Conservation (phyloP, 1,284 basidiomycete genomes). For the Flammula alnicola region DNA sequence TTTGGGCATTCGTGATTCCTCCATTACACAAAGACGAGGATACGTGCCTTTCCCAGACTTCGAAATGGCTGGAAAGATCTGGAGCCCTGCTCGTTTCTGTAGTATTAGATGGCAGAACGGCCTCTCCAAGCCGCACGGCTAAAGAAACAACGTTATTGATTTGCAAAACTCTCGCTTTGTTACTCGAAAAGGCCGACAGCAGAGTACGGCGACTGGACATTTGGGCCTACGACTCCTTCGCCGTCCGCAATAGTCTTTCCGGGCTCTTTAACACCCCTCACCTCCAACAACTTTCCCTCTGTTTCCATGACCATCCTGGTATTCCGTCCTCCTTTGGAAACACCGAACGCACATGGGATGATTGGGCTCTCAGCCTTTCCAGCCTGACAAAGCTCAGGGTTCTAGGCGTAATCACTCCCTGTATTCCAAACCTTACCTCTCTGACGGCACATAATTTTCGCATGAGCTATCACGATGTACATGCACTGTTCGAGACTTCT, state of each 20-base stretch:
- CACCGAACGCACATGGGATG: not conserved
- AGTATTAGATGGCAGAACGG: conserved; percentile 16
- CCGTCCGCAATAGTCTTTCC: not conserved
- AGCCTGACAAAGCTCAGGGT: conserved; percentile 14
- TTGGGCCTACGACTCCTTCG: not conserved
- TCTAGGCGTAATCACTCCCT: conserved; percentile 13
- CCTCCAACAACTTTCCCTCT: conserved; percentile 19
- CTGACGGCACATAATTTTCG: conserved; percentile 12
- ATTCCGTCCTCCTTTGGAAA: not conserved
- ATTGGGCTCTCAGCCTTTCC: not conserved
- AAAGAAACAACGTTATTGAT: not conserved
- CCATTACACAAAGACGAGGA: conserved; percentile 14
- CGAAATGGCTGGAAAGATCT: conserved; percentile 21
- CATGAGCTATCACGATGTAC: conserved; percentile 15
- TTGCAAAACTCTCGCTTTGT: not conserved
- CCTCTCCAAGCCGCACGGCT: not conserved
- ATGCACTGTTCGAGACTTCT: conserved; percentile 10
- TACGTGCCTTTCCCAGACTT: conserved; percentile 13
- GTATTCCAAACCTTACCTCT: conserved; percentile 17
- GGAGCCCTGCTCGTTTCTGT: conserved; percentile 17
- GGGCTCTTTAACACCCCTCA: conserved; percentile 7
- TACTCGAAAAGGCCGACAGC: not conserved
- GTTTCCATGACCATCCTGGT: not conserved
- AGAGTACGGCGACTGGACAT: conserved; percentile 14
- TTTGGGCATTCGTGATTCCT: conserved; percentile 22